Conservation (phyloP, 1,284 basidiomycete genomes). For the Leccinum fuscescens region DNA sequence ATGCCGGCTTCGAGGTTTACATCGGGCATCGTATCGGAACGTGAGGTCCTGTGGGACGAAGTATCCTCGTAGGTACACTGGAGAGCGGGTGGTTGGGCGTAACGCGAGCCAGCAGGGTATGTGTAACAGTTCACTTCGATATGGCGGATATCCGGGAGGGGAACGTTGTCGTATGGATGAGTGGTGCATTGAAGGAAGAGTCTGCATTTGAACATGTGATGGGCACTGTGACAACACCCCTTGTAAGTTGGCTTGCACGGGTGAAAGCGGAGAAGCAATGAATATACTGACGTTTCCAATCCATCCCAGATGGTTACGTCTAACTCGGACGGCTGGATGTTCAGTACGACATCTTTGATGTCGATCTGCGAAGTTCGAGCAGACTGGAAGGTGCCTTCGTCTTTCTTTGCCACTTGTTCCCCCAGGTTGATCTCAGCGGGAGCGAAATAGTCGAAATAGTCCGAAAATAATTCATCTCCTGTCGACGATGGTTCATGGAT, state of each 20-base stretch:
- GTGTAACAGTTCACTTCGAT: constrained; percentile 28
- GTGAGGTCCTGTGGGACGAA: background rate
- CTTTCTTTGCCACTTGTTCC: background rate
- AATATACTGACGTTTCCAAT: constrained; percentile 20
- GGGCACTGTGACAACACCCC: constrained; percentile 6
- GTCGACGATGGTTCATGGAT: too few relatives aligned
- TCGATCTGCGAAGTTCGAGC: background rate
- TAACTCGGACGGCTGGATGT: constrained; percentile 10
- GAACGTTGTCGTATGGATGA: constrained; percentile 10
- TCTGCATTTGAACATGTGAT: constrained; percentile 23
- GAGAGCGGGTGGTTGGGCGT: constrained; percentile 10
- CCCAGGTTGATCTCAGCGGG: background rate
- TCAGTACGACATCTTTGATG: constrained; percentile 16
- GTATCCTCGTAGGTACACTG: constrained; percentile 17
- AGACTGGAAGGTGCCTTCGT: background rate
- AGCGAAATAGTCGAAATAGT: background rate
- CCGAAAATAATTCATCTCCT: background rate
- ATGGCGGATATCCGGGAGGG: constrained; percentile 8
- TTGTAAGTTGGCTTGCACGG: background rate
- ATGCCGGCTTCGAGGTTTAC: constrained; percentile 16
- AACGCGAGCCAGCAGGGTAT: constrained; percentile 4
- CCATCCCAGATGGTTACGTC: constrained; percentile 30
- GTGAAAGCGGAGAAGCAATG: background rate
- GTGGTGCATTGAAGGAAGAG: constrained; percentile 24
- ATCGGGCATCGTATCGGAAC: background rate